Evolutionary conservation across 495 filamentous ascomycete species (phyloP), one percentile per base, ranked within the genome.

Genomic region (Xylaria longipes): DNA sequence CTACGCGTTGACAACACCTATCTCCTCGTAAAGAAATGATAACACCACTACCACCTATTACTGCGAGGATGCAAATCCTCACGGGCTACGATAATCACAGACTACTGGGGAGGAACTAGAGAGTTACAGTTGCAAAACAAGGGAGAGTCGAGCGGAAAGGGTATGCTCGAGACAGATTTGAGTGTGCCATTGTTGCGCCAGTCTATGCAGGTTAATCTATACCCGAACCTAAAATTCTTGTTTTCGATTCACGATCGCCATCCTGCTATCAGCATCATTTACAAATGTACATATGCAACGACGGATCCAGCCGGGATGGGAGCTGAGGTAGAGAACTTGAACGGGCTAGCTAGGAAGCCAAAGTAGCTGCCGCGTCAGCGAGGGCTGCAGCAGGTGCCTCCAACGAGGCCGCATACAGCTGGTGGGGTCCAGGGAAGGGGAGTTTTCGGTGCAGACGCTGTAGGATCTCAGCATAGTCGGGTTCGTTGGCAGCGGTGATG

Each of bases 1-100:
- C 80, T 98, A 78, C 86, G 92, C 70, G 94, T 97, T 72, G 96
- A 98, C 80, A 90, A 98, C 78, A 89, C 97, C 57, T 99, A 98
- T 81, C 86, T 99, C 71, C 87, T 98, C 45, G 84, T 94, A 67
- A 98, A 97, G 90, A 95, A 94, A 89, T 97, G 87, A 83, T 74
- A 27, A n/a, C 15, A 15, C 39, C 20, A 22, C 27, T 29, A 71
- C 62, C 17, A 65, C 61, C 56, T 1, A 45, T 56, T 22, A 33
- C 54, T 8, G 41, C 70, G 66, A 71, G 37, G 46, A 20, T 8
- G 41, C 27, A 5, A 6, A 58, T 37, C 48, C 35, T 6, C 27
- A 12, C 29, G 27, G 14, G 48, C 43, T 48, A 25, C 48, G 15
- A 65, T 46, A 37, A 60, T 71, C 27, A 57, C 69, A 52, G 12